These are phyloP conservation scores for Saccharomyces jurei DNA, from an alignment of 805 yeast genomes.

Conservation along the genomic window DNA sequence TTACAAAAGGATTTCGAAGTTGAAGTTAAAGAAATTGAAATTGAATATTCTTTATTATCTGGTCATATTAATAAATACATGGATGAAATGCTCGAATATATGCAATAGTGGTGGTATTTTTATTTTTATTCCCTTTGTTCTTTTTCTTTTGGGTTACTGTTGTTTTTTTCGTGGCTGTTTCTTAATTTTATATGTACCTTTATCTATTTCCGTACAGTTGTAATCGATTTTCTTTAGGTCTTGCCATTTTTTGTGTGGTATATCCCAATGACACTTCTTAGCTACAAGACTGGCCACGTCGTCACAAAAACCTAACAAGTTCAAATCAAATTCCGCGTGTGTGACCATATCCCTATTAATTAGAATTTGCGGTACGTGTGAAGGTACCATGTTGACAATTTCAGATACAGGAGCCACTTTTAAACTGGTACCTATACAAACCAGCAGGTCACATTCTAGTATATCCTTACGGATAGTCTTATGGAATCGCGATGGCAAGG, in stretches of 20 bases:
- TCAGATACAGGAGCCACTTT: slow-evolving; percentile 90
- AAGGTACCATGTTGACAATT: slow-evolving; percentile 65
- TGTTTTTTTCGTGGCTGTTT: slow-evolving; percentile 3
- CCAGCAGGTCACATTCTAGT: slow-evolving; percentile 61
- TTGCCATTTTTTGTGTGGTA: slow-evolving; percentile 47
- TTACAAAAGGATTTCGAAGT: slow-evolving; percentile 39
- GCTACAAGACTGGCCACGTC: slow-evolving; percentile 64
- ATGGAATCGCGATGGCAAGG: slow-evolving; percentile 64
- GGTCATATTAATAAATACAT: slow-evolving; percentile 46
- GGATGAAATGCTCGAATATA: slow-evolving; percentile 18
- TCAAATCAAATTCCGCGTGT: slow-evolving; percentile 73
- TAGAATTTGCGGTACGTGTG: slow-evolving; percentile 72
- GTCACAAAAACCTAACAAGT: slow-evolving; percentile 74
- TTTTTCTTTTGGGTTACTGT: background rate
- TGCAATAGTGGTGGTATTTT: slow-evolving; percentile 3
- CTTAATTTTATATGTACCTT: slow-evolving; percentile 29
- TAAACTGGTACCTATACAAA: slow-evolving; percentile 84
- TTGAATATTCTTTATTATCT: slow-evolving; percentile 47
- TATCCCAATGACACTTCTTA: slow-evolving; percentile 50
- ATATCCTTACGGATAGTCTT: slow-evolving; percentile 51
- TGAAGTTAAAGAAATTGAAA: slow-evolving; percentile 46
- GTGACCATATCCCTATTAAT: slow-evolving; percentile 69
- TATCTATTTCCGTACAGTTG: slow-evolving; percentile 18
- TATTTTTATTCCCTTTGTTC: background rate
- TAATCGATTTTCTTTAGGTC: slow-evolving; percentile 20